These are phyloP conservation scores for Chloris gayana DNA, from an alignment of 176 grass and related monocot genomes.

Conservation along the genomic window DNA sequence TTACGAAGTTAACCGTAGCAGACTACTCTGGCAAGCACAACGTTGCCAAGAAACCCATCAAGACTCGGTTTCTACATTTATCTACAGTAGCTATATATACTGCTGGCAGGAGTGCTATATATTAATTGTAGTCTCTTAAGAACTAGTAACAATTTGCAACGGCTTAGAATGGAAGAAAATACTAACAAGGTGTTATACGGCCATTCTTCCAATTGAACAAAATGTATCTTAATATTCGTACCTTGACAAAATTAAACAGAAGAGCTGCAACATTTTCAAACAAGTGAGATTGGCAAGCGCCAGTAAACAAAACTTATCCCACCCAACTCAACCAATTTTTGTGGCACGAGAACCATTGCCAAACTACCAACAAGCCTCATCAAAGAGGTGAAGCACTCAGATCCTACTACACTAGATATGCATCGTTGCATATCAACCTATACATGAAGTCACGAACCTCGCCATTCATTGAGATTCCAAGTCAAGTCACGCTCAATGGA, in stretches of 20 bases:
- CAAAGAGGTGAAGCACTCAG: neutral
- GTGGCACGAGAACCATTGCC: too few species aligned
- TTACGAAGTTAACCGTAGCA: neutral
- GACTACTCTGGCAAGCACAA: neutral
- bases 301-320: too few species aligned
- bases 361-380: neutral
- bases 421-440: neutral
- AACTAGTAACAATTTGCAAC: neutral
- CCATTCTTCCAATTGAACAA: neutral
- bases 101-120: slow-evolving; percentile 36
- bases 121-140: slow-evolving; percentile 23
- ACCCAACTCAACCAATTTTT: too few species aligned
- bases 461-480: neutral
- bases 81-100: too few species aligned
- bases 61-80: neutral
- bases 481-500: neutral
- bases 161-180: neutral
- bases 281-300: too few species aligned
- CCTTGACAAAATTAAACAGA: too few species aligned
- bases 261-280: too few species aligned
- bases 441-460: neutral
- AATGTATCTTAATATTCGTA: too few species aligned
- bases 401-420: neutral
- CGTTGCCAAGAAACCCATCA: neutral
- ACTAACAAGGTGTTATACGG: neutral